Base-by-base conservation (phyloP, 176 grass and related monocot species). In the Ananas comosus region DNA sequence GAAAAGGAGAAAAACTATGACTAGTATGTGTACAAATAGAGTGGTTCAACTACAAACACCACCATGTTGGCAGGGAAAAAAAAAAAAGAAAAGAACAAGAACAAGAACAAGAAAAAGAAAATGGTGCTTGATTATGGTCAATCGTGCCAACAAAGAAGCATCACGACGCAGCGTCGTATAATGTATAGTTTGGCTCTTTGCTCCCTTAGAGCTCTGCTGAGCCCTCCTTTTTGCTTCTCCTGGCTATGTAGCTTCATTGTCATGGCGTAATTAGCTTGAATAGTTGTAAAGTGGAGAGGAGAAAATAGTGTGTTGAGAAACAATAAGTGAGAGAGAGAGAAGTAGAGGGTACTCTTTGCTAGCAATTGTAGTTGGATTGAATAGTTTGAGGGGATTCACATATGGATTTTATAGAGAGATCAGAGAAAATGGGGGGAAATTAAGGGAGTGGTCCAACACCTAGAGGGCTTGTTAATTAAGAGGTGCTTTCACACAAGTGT, bases 131-230 rank as follows among this genome's bases (percentile, higher is more conserved):
- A n/a, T n/a, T n/a, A n/a, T n/a, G 10, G 2, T 80, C 53, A 84
- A 72, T 88, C 81, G 49, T 88, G 81, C 81, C 78, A 84, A 29
- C 86, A 76, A 54, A 88, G 79, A 13, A 88, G 78, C 74, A 81
- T 81, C 21, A 84, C 67, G 17, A 81, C 81, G 17, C 78, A 88
- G 58, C 66, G 74, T 5, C 49, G 80, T 58, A 88, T 88, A 49
- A 88, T 81, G 64, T 78, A 78, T 47, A 84, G 74, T 49, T 71
- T 84, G 19, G 86, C 80, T 77, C 74, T 83, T 52, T 88, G 74
- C 59, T 88, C 78, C 25, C 80, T 80, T 16, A 88, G 65, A 16
- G 53, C 52, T 18, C 70, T 84, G 58, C 51, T 72, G 70, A 88
- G 73, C 57, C 80, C 85, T 13, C 74, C 59, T 33, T 49, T 66